A percentile compares a stretch with the other conserved stretches of the same genome.
These are phyloP conservation scores for Cercis canadensis DNA, from an alignment of 306 rosid genomes.

Conservation along the genomic window DNA sequence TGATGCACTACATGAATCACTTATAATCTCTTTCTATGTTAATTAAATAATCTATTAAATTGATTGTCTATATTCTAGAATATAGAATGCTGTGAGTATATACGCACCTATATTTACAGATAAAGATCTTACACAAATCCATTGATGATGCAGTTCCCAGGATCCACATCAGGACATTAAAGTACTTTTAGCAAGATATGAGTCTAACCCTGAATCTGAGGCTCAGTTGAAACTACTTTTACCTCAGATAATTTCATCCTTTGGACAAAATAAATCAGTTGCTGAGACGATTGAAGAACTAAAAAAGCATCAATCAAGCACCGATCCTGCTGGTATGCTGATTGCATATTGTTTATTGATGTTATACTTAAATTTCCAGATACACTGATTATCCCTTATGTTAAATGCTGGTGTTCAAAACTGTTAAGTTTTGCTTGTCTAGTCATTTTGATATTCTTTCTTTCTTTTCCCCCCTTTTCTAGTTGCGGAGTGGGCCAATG, in stretches of 20 bases:
- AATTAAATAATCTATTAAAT: too few species aligned
- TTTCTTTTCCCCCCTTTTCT: conserved; percentile 28
- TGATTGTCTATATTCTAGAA: conserved; percentile 16
- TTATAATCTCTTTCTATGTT: too few species aligned
- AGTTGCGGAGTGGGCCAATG: conserved; percentile 95
- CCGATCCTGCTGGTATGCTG: conserved; percentile 72
- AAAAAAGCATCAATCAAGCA: conserved; percentile 62
- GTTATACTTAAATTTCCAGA: conserved; percentile 16
- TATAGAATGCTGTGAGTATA: conserved; percentile 10
- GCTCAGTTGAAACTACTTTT: conserved; percentile 50
- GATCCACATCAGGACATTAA: conserved; percentile 85
- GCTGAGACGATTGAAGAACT: conserved; percentile 76
- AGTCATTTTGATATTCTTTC: conserved; percentile 12
- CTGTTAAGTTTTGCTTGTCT: conserved; percentile 2
- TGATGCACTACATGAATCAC: too few species aligned
- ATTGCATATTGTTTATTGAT: conserved; percentile 20
- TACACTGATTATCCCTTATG: conserved; percentile 5
- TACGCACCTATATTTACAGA: neutral
- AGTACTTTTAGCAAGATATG: conserved; percentile 57
- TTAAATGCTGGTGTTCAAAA: conserved; percentile 13
- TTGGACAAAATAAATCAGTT: conserved; percentile 70
- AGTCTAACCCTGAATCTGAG: conserved; percentile 11
- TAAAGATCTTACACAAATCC: conserved; percentile 30
- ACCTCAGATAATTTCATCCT: conserved; percentile 76
- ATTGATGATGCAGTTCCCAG: conserved; percentile 67